Conservation (phyloP, 2,329 filamentous ascomycete species). For the Didymella lethalis region DNA sequence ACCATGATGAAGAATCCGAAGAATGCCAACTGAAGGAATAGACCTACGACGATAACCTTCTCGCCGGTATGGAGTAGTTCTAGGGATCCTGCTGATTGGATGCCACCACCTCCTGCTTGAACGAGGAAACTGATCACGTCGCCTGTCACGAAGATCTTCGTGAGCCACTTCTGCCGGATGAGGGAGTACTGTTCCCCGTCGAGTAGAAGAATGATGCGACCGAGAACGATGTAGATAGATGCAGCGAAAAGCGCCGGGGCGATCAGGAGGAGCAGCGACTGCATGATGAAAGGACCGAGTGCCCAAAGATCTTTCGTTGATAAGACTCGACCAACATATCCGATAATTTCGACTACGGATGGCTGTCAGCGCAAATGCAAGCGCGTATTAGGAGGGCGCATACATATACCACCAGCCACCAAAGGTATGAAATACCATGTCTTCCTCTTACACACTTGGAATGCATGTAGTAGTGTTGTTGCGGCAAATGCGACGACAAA, state of each 20-base stretch:
- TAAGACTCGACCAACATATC: conserved; percentile 57
- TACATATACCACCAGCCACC: neutral
- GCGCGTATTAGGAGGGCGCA: neutral
- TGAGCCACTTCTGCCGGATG: conserved; percentile 52
- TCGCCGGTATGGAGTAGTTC: conserved; percentile 8
- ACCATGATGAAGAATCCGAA: conserved; percentile 48
- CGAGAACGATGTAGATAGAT: conserved; percentile 58
- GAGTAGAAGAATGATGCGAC: conserved; percentile 53
- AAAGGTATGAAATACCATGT: neutral
- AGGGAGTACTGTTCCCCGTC: conserved; percentile 51
- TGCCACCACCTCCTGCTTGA: conserved; percentile 50
- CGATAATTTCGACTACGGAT: conserved; percentile 55
- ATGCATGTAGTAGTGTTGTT: neutral
- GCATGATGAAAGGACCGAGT: conserved; percentile 53
- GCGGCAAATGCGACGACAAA: neutral
- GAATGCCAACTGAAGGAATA: conserved; percentile 50
- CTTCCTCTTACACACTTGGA: neutral
- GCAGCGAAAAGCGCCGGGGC: conserved; percentile 59
- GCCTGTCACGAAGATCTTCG: conserved; percentile 57
- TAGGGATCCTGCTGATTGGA: conserved; percentile 25
- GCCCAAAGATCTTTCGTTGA: conserved; percentile 46
- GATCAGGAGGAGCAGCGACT: conserved; percentile 55
- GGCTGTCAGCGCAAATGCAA: neutral
- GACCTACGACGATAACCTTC: conserved; percentile 9
- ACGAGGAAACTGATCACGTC: conserved; percentile 57